A percentile compares a stretch with the other conserved stretches of the same genome.
phyloP scores from a whole-genome alignment of 495 filamentous ascomycete species.

The Aspergillus avenaceus region DNA sequence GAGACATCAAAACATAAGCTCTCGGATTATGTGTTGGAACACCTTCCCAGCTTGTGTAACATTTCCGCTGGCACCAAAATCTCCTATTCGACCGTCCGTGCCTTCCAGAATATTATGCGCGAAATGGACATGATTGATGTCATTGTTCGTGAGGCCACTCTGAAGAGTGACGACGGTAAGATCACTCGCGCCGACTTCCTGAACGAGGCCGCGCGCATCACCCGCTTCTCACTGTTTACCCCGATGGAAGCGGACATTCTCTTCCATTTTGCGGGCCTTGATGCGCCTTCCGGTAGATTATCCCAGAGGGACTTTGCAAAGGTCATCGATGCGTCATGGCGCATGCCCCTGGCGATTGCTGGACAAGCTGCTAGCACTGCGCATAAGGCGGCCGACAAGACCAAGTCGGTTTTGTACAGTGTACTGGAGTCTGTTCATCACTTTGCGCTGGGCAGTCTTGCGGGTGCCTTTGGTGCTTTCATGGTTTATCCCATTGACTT shows the following conservation, averaged over 20 bases:
- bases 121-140: conserved; percentile 98
- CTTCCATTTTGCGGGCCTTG: conserved; percentile 94
- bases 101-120: conserved; percentile 93
- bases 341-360: conserved; percentile 48
- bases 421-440: conserved; percentile 79
- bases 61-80: conserved; percentile 90
- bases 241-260: conserved; percentile 99
- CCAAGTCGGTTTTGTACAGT: conserved; percentile 53
- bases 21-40: conserved; percentile 91
- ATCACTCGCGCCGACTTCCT: conserved; percentile 93
- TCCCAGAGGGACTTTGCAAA: conserved; percentile 82
- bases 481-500: conserved; percentile 99
- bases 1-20: conserved; percentile 95
- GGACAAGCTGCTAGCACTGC: conserved; percentile 33
- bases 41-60: conserved; percentile 91
- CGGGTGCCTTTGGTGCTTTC: conserved; percentile 95
- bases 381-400: conserved; percentile 45
- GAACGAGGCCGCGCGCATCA: conserved; percentile 85
- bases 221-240: conserved; percentile 89
- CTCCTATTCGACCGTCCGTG: conserved; percentile 93
- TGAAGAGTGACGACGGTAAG: conserved; percentile 81
- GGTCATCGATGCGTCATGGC: conserved; percentile 91
- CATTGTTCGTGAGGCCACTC: conserved; percentile 79
- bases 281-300: conserved; percentile 82
- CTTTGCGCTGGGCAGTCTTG: conserved; percentile 81